phyloP scores from a whole-genome alignment of 768 basidiomycete species.

The Rhizopogon sp. region DNA sequence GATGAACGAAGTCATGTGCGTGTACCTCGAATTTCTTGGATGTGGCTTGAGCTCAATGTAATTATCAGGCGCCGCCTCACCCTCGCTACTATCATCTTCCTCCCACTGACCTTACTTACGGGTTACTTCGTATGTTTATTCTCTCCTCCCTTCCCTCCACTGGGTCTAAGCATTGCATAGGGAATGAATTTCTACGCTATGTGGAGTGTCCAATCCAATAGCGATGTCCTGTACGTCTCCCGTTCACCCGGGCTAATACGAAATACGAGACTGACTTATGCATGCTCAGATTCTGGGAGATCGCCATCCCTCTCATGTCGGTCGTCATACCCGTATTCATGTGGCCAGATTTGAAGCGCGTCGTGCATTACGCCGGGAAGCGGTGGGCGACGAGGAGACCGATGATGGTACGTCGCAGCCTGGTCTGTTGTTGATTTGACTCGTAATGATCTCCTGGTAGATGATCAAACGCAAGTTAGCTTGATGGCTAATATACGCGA shows the following conservation, averaged over 20 bases:
- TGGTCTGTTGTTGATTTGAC: neutral
- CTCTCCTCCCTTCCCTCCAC: neutral
- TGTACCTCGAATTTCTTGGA: constrained; percentile 1
- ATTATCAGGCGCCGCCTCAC: constrained; percentile 54
- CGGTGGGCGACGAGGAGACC: constrained; percentile 25
- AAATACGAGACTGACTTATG: constrained; percentile 8
- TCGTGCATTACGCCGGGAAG: constrained; percentile 45
- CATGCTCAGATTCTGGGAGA: constrained; percentile 56
- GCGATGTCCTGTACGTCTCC: constrained; percentile 42
- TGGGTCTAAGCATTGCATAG: constrained; percentile 30
- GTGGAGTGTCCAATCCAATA: constrained; percentile 41
- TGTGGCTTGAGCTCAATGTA: neutral
- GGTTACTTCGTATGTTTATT: constrained; percentile 58
- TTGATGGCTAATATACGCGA: neutral
- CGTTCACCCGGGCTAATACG: neutral
- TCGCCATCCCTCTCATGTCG: constrained; percentile 55
- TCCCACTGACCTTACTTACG: constrained; percentile 65
- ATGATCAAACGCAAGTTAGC: neutral
- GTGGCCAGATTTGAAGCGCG: constrained; percentile 41
- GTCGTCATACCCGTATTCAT: constrained; percentile 50
- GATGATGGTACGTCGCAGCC: constrained; percentile 24
- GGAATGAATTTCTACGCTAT: constrained; percentile 62
- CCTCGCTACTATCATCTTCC: constrained; percentile 63
- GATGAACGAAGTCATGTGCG: constrained; percentile 71
- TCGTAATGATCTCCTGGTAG: neutral